Conservation (phyloP, 2,329 filamentous ascomycete species). For the Tolypocladium album region DNA sequence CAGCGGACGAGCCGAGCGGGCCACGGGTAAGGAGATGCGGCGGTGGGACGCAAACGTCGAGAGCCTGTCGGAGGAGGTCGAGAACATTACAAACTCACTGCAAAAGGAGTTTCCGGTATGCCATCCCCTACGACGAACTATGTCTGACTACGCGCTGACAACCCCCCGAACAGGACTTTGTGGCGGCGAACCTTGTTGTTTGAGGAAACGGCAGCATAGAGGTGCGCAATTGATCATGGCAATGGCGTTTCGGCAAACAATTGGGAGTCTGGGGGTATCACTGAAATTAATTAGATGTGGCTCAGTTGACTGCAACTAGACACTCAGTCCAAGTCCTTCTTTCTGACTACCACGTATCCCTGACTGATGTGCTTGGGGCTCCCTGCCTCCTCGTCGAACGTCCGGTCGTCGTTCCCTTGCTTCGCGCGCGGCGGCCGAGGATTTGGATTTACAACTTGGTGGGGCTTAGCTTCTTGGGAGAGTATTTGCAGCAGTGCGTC, state of each 20-base stretch:
- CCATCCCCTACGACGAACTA: background rate
- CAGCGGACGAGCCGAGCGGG: slow-evolving; percentile 52
- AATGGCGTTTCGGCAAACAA: background rate
- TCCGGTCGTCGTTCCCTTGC: slow-evolving; percentile 22
- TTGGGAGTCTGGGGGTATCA: background rate
- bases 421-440: slow-evolving; percentile 11
- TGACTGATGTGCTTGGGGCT: slow-evolving; percentile 33
- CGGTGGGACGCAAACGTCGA: slow-evolving; percentile 88
- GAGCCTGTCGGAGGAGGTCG: slow-evolving; percentile 77
- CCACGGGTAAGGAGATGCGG: slow-evolving; percentile 61
- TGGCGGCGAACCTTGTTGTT: slow-evolving; percentile 39
- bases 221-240: background rate
- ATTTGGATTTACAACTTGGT: background rate
- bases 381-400: slow-evolving; percentile 39
- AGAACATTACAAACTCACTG: slow-evolving; percentile 72
- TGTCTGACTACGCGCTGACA: background rate
- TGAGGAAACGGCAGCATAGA: slow-evolving; percentile 4
- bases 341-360: slow-evolving; percentile 44
- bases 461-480: background rate
- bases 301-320: background rate
- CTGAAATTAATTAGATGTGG: background rate
- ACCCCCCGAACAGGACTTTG: slow-evolving; percentile 35
- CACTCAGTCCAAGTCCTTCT: slow-evolving; percentile 37
- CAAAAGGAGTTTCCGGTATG: slow-evolving; percentile 66
- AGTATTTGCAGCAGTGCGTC: slow-evolving; percentile 38